Conservation (phyloP, 1,284 basidiomycete genomes). For the Sparassis latifolia region DNA sequence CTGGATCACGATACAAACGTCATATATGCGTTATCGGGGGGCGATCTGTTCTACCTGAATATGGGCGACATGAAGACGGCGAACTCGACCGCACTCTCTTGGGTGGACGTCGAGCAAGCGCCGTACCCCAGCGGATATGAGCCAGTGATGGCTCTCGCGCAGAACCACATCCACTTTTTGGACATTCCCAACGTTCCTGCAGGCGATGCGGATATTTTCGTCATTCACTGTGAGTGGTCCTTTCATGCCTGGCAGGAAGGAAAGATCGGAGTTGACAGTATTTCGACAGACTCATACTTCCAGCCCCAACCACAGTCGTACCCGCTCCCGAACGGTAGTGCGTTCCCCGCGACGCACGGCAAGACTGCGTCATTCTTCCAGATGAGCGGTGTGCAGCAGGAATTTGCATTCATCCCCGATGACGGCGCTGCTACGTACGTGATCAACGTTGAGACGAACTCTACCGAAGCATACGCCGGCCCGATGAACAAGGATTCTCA, state of each 20-base stretch:
- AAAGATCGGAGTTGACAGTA: not conserved
- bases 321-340: conserved; percentile 35
- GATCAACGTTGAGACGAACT: conserved; percentile 76
- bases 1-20: conserved; percentile 88
- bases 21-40: conserved; percentile 63
- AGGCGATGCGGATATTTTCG: conserved; percentile 74
- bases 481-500: conserved; percentile 61
- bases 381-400: conserved; percentile 58
- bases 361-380: conserved; percentile 76
- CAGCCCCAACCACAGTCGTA: conserved; percentile 73
- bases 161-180: conserved; percentile 79
- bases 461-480: conserved; percentile 65
- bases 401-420: conserved; percentile 81
- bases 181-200: conserved; percentile 59
- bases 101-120: conserved; percentile 53
- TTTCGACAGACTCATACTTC: conserved; percentile 63
- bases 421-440: conserved; percentile 77
- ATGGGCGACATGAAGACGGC: conserved; percentile 59
- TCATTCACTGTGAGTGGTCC: conserved; percentile 71
- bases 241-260: not conserved
- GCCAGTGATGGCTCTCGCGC: conserved; percentile 72
- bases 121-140: conserved; percentile 47
- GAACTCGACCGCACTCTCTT: conserved; percentile 45
- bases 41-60: conserved; percentile 59
- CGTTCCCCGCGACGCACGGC: conserved; percentile 74